Conservation (phyloP, 345 rosid species). For the Eucalyptus regnans region DNA sequence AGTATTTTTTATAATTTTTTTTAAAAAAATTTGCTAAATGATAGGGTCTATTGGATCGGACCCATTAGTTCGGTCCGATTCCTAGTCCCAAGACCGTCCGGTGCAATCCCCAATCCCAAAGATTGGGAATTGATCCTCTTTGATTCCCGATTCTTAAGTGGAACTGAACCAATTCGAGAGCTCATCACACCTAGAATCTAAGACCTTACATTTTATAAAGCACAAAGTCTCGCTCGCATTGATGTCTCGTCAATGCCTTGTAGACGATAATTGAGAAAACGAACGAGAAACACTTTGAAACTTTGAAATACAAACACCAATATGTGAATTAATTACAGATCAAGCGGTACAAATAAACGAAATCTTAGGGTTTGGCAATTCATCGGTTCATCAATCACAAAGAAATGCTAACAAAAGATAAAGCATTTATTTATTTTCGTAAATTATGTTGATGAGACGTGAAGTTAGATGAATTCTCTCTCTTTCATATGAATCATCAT, state of each 20-base stretch:
- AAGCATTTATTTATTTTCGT: not conserved
- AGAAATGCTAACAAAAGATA: not conserved
- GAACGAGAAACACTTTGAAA: not conserved
- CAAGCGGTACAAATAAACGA: not conserved
- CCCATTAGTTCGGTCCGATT: rapidly evolving
- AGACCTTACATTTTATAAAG: not conserved
- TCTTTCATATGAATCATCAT: not conserved
- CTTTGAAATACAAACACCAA: not conserved
- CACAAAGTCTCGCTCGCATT: not conserved
- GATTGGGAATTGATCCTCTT: no score
- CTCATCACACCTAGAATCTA: rapidly evolving
- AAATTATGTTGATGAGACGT: not conserved
- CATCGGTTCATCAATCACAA: not conserved
- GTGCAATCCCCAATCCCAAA: rapidly evolving
- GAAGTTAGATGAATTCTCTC: not conserved
- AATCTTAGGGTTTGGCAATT: not conserved
- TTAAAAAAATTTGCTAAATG: no score
- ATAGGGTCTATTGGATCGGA: rapidly evolving
- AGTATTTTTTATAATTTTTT: no score
- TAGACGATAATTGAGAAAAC: not conserved
- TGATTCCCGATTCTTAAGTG: rapidly evolving
- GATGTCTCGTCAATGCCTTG: not conserved
- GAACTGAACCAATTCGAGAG: rapidly evolving
- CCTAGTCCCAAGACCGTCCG: rapidly evolving
- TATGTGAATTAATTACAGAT: not conserved